Evolutionary conservation across 164 flowering plant genomes (phyloP).

Genomic region (Piper longum): DNA sequence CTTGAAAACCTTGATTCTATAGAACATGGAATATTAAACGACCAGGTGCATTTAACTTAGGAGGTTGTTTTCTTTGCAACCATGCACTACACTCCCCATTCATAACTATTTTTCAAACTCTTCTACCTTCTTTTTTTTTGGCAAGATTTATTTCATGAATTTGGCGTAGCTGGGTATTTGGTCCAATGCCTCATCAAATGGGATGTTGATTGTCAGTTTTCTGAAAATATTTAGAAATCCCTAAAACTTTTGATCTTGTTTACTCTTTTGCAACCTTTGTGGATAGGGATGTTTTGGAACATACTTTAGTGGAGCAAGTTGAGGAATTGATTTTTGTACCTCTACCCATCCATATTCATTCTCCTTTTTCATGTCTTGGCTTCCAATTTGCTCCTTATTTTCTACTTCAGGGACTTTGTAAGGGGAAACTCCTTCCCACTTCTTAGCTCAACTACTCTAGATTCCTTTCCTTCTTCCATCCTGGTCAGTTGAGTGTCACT

Average conservation of each 20-base stretch:
- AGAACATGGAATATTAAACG: conserved; percentile 6
- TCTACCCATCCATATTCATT: neutral
- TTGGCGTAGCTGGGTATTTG: neutral
- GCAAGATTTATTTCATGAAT: neutral
- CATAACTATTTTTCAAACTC: neutral
- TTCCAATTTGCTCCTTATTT: neutral
- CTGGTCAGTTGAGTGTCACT: neutral
- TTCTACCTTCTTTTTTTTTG: neutral
- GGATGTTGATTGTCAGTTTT: conserved; percentile 2
- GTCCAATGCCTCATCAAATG: neutral
- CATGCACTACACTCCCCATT: neutral
- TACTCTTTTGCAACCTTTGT: neutral
- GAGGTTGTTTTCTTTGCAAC: conserved; percentile 3
- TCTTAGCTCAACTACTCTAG: too few species aligned
- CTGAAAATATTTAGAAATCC: neutral
- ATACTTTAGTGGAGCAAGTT: neutral
- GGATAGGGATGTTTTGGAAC: neutral
- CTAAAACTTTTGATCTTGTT: too few species aligned
- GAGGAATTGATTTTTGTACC: too few species aligned
- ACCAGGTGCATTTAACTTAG: conserved; percentile 2
- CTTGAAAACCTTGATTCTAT: neutral
- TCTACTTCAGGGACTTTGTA: neutral
- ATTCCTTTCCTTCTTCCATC: neutral
- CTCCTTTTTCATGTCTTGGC: neutral
- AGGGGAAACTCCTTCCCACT: neutral